Evolutionary conservation across 2,329 filamentous ascomycete genomes (phyloP), one percentile per base, ranked within the genome.

Genomic region (Trichoderma cornu-damae): DNA sequence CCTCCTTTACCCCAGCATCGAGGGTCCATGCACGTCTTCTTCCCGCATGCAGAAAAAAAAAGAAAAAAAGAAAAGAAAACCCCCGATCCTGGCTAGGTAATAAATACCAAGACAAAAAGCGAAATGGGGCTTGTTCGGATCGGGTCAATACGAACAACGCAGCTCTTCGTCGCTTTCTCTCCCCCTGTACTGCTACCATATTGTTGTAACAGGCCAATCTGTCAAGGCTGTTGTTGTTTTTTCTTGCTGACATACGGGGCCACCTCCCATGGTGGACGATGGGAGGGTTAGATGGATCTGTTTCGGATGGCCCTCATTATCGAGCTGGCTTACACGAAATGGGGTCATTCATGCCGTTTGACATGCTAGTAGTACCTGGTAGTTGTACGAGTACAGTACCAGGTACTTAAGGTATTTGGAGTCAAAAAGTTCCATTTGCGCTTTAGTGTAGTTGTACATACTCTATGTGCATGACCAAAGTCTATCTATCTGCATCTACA

Each of bases 401-500:
- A n/a, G n/a, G n/a, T n/a, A n/a, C n/a, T 44, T 26, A 12, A 26
- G 20, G 18, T 38, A 1, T 20, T 35, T 54, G 22, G 48, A 52
- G 37, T 34, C 16, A 32, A 52, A 20, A n/a, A n/a, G n/a, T n/a
- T 54, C 22, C 32, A 30, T 37, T 38, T 47, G 4, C 16, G 16
- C 18, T 46, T 42, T 38, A n/a, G n/a, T n/a, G n/a, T n/a, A n/a
- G n/a, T n/a, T n/a, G n/a, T n/a, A n/a, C n/a, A n/a, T 12, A 22
- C 16, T 47, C 16, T 55, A 55, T 42, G 47, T 47, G 32, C 20
- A 42, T 42, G 49, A 49, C 14, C 18, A 24, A 46, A 37, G 40
- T 55, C 51, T 55, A 47, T 55, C 51, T 35, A 47, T 55, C 42
- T 55, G 42, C 32, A 26, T 55, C 51, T 47, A 30, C n/a, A 30